phyloP scores from a whole-genome alignment of 2,329 filamentous ascomycete genomes.

The Fusarium devonianum region DNA sequence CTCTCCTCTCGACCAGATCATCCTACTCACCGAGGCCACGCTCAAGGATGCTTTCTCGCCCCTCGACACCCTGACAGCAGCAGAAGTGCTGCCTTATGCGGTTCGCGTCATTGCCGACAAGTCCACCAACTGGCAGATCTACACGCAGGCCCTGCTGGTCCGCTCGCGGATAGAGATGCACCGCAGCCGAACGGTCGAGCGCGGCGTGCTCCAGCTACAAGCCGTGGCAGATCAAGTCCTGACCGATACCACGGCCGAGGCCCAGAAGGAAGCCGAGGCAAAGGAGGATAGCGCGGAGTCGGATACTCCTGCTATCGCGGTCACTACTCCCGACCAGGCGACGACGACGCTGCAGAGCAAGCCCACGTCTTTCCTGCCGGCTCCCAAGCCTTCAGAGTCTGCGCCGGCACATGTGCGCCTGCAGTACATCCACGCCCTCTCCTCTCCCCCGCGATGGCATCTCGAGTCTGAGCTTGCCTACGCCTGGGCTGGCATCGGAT shows the following conservation, averaged over 20 bases:
- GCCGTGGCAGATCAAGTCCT: slow-evolving; percentile 95
- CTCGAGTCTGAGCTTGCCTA: slow-evolving; percentile 91
- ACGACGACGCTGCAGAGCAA: slow-evolving; percentile 45
- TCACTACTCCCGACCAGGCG: slow-evolving; percentile 50
- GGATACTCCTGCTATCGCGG: slow-evolving; percentile 55
- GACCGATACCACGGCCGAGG: slow-evolving; percentile 71
- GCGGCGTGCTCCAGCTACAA: slow-evolving; percentile 90
- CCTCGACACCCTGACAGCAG: slow-evolving; percentile 83
- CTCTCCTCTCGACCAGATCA: slow-evolving; percentile 84
- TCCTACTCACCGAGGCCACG: slow-evolving; percentile 85
- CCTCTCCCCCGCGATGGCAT: slow-evolving; percentile 88
- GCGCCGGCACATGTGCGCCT: slow-evolving; percentile 80
- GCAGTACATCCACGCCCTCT: slow-evolving; percentile 82
- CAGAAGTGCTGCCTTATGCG: slow-evolving; percentile 92
- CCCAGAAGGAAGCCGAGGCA: slow-evolving; percentile 39
- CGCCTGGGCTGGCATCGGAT: slow-evolving; percentile 90
- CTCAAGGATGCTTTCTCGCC: slow-evolving; percentile 89
- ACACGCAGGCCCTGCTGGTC: slow-evolving; percentile 90
- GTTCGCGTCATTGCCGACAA: slow-evolving; percentile 86
- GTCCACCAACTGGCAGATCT: slow-evolving; percentile 96
- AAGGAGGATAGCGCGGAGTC: slow-evolving; percentile 39
- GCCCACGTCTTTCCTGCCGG: slow-evolving; percentile 82
- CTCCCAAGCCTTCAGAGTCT: slow-evolving; percentile 76
- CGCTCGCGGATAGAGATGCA: slow-evolving; percentile 90
- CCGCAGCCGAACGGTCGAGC: slow-evolving; percentile 84